These are phyloP conservation scores for Neurospora sp. DNA, from an alignment of 495 filamentous ascomycete species.

Conservation along the genomic window DNA sequence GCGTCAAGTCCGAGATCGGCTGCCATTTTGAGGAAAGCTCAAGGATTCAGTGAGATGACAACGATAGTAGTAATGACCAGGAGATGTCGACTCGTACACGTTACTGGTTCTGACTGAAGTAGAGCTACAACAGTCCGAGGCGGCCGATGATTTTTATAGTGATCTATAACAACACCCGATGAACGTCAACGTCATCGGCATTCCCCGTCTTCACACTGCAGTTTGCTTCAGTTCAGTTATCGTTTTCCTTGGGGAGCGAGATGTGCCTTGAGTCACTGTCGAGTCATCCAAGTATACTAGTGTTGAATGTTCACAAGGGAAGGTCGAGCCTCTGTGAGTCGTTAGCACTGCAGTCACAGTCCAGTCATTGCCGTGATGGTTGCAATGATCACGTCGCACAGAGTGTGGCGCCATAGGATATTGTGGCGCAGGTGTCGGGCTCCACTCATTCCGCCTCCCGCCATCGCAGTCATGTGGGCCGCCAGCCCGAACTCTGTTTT, in stretches of 20 bases:
- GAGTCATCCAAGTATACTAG: background rate
- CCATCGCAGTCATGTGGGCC: background rate
- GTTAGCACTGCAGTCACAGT: background rate
- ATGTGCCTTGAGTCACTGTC: background rate
- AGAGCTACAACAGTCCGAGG: background rate
- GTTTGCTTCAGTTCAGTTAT: background rate
- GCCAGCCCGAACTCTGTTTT: background rate
- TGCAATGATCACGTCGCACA: background rate
- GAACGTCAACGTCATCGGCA: background rate
- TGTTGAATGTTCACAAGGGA: background rate
- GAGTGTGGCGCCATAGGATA: background rate
- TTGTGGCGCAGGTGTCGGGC: background rate
- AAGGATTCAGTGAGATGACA: background rate
- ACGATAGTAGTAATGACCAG: background rate
- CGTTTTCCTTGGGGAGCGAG: background rate
- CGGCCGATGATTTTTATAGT: background rate
- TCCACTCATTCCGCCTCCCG: background rate
- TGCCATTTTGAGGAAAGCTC: constrained; percentile 23
- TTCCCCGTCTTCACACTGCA: background rate
- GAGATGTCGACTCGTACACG: background rate
- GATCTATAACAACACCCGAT: background rate
- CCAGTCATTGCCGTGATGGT: background rate
- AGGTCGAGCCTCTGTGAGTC: background rate
- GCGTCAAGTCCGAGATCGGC: constrained; percentile 49
- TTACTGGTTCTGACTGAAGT: background rate